These are phyloP conservation scores for Pneumocystis carinii DNA, from an alignment of 1,139 yeast genomes.

Conservation along the genomic window DNA sequence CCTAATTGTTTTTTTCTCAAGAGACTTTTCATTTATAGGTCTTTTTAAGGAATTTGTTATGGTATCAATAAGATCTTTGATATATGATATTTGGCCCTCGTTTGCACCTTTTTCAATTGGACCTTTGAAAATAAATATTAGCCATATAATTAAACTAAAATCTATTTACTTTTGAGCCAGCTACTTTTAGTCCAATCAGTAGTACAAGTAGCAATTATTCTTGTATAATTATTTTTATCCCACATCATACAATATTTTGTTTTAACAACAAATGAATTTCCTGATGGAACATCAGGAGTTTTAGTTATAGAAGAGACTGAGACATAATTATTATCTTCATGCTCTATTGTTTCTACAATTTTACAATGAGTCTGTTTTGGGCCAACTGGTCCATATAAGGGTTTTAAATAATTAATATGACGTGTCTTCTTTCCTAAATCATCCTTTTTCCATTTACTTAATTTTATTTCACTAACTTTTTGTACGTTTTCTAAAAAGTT, in stretches of 20 bases:
- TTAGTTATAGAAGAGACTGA: constrained; percentile 51
- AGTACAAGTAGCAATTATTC: constrained; percentile 45
- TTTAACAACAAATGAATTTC: constrained; percentile 60
- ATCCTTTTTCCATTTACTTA: constrained; percentile 37
- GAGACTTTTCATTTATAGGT: not conserved
- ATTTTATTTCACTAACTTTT: constrained; percentile 51
- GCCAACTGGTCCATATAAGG: constrained; percentile 70
- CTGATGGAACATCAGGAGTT: constrained; percentile 95
- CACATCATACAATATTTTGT: constrained; percentile 56
- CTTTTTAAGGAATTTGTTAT: constrained; percentile 26
- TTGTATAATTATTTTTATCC: constrained; percentile 59
- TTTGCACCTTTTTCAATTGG: constrained; percentile 83
- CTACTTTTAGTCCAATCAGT: constrained; percentile 89
- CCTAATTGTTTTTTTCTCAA: not conserved
- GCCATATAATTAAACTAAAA: not conserved
- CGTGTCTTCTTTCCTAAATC: constrained; percentile 26
- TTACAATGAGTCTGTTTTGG: constrained; percentile 86
- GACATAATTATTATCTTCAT: constrained; percentile 42
- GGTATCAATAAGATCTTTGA: constrained; percentile 44
- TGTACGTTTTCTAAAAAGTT: constrained; percentile 45
- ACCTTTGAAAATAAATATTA: constrained; percentile 6
- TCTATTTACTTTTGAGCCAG: constrained; percentile 53
- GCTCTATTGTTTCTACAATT: constrained; percentile 55
- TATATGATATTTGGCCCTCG: constrained; percentile 72
- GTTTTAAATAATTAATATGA: constrained; percentile 46